Evolutionary conservation across 352 stramenopile species (phyloP), one percentile per base, ranked within the genome.

Genomic region (Phytophthora chlamydospora): DNA sequence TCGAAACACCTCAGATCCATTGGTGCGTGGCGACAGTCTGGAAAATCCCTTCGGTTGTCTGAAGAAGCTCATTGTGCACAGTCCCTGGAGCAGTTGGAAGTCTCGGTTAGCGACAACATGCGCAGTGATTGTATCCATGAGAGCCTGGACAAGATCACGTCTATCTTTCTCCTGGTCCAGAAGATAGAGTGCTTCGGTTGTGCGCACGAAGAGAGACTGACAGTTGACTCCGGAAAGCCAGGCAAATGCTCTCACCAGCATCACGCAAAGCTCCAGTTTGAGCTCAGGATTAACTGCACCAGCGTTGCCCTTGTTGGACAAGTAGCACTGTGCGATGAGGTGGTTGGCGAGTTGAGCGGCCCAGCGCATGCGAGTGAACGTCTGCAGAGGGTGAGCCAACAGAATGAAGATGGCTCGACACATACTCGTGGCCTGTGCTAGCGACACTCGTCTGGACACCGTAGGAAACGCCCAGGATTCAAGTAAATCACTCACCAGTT

Each of bases 371-470:
- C 83, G 84, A n/a, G 69, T 61, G 24, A 88, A 84, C 29, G 60
- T 62, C 34, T 83, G 84, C 29, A 95, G 43, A 19, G 83, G 79
- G 32, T 93, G 84, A 1, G 76, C 66, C 14, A 93, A 68, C 24
- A 93, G n/a, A 44, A 93, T 75, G 57, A 84, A 90, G 5, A 83
- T 58, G 10, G 75, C 80, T 0, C 83, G 80, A 29, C 80, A 91
- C 42, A 93, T 62, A 4, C 54, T 63, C 0, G 65, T 79, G 17
- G 62, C 65, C 36, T 93, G 84, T 2, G 65, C 62, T 10, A 94
- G 54, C 10, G 85, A 80, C 2, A 84, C 68, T 35, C 78, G 76
- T 13, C 63, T 63, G 0, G 68, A 73, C 29, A 91, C 48, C 6
- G 87, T 62, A 13, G 83, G 80, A 19, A 83, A 58, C 12, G 78